Conservation (phyloP, 1,139 yeast species). For the Taiozyma sp. region DNA sequence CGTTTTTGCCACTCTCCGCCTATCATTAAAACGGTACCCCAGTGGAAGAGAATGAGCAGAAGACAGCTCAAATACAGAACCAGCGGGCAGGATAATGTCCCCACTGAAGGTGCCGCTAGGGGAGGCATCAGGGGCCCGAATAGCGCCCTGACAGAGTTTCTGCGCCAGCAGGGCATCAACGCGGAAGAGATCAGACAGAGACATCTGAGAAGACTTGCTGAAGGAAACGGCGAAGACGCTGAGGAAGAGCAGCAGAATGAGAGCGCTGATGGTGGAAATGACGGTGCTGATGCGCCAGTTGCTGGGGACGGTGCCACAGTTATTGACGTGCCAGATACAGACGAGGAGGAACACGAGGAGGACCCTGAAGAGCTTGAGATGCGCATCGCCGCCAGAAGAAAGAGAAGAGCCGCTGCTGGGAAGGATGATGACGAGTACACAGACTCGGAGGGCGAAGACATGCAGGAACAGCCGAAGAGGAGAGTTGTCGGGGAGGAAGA, state of each 20-base stretch:
- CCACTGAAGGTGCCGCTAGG: constrained; percentile 24
- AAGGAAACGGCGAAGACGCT: constrained; percentile 19
- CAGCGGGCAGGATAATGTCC: constrained; percentile 18
- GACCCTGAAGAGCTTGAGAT: constrained; percentile 31
- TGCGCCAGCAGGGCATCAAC: constrained; percentile 80
- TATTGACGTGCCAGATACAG: not conserved
- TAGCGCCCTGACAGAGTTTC: constrained; percentile 73
- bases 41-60: constrained; percentile 20
- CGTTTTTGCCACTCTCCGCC: constrained; percentile 1
- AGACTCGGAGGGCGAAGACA: constrained; percentile 31
- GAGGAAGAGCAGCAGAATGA: constrained; percentile 8
- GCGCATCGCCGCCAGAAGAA: constrained; percentile 38
- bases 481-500: constrained; percentile 42
- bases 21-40: not conserved
- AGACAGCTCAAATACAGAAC: constrained; percentile 21
- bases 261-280: constrained; percentile 19
- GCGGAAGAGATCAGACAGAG: constrained; percentile 74
- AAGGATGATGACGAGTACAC: constrained; percentile 30
- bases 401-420: constrained; percentile 28
- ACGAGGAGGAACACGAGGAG: constrained; percentile 13
- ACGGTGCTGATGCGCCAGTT: constrained; percentile 11
- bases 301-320: constrained; percentile 17
- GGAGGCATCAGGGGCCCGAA: constrained; percentile 68
- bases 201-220: constrained; percentile 36
- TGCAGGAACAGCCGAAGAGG: constrained; percentile 16